Evolutionary conservation across 2,329 filamentous ascomycete species (phyloP), one percentile per base, ranked within the genome.

Genomic region (Colletotrichum sp.): DNA sequence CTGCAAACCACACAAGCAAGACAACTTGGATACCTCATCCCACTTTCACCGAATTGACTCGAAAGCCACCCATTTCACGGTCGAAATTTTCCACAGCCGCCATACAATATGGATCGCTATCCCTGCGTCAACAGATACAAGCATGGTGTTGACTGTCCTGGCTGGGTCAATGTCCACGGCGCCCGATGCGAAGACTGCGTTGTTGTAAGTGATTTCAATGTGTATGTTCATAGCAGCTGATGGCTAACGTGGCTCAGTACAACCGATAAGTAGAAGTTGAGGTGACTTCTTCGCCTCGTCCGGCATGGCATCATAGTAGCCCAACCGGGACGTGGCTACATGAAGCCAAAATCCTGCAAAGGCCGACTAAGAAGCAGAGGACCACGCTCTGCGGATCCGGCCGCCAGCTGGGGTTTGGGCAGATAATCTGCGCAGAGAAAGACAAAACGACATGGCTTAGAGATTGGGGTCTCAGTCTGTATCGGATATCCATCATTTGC

Each of bases 121-220:
- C 74, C 74, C 34, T 76, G 74, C 28, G 59, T 74, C 74, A 76
- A 76, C 65, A 57, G 74, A 59, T 76, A 76, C 34, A 76, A 76
- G 48, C 74, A 76, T 30, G 74, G 74, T 9, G 74, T 76, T n/a
- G 74, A 76, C 59, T 76, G 74, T 5, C 74, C 74, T 3, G 59
- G 71, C 25, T 76, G 74, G 74, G 71, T 74, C 8, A 76, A 74
- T 12, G 71, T 74, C 8, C 74, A 63, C 19, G 48, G 48, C 8
- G 70, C 64, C 9, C 70, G 74, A 22, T 76, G 74, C 36, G 74
- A 76, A 30, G 74, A 76, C 30, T 76, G 74, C 19, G 71, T 76
- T 12, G 48, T 76, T 12, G 74, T 76, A 60, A 73, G 74, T 65
- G 8, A 59, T 39, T 3, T 5, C n/a, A 16, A 9, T 9, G 5